Percentiles rank a stretch among this genome's conserved stretches.
Conservation (phyloP, 768 basidiomycete genomes). For the Lactarius indigo region DNA sequence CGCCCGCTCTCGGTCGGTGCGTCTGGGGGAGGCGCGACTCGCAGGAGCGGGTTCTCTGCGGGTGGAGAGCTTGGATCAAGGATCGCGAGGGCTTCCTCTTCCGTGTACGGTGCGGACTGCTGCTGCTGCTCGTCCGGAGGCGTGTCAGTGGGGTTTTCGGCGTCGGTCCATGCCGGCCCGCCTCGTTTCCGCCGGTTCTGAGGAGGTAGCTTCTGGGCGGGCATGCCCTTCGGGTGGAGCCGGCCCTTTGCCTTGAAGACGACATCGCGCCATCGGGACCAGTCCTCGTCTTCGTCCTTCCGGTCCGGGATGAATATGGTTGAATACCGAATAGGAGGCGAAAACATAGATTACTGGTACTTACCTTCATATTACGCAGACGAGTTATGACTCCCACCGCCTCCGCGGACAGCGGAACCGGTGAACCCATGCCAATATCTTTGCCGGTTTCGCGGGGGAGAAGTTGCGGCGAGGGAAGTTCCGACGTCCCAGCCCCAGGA, state of each 20-base stretch:
- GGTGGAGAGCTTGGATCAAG: constrained; percentile 21
- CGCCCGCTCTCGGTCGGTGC: constrained; percentile 33
- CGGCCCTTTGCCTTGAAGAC: constrained; percentile 73
- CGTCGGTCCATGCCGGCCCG: constrained; percentile 37
- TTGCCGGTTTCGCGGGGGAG: constrained; percentile 83
- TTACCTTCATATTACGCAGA: constrained; percentile 78
- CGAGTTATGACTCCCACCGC: constrained; percentile 76
- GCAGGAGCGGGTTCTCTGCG: constrained; percentile 15
- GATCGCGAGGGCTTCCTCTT: constrained; percentile 46
- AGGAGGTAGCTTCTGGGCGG: constrained; percentile 52
- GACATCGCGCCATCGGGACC: constrained; percentile 84
- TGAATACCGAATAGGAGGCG: constrained; percentile 3
- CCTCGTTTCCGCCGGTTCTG: constrained; percentile 59
- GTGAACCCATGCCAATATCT: constrained; percentile 86
- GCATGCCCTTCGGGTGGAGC: constrained; percentile 38
- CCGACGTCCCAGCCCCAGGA: not conserved
- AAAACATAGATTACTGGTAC: constrained; percentile 15
- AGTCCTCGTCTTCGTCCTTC: constrained; percentile 84
- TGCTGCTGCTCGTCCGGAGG: constrained; percentile 3
- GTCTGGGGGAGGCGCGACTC: constrained; percentile 28
- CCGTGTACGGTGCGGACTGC: constrained; percentile 38
- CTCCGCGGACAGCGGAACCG: constrained; percentile 71
- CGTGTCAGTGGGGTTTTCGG: not conserved
- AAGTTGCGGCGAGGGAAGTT: constrained; percentile 35
- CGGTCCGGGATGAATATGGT: not conserved